A percentile compares a stretch with the other conserved stretches of the same genome.
These are phyloP conservation scores for Phytophthora macrochlamydospora DNA, from an alignment of 352 stramenopile species.

Conservation along the genomic window DNA sequence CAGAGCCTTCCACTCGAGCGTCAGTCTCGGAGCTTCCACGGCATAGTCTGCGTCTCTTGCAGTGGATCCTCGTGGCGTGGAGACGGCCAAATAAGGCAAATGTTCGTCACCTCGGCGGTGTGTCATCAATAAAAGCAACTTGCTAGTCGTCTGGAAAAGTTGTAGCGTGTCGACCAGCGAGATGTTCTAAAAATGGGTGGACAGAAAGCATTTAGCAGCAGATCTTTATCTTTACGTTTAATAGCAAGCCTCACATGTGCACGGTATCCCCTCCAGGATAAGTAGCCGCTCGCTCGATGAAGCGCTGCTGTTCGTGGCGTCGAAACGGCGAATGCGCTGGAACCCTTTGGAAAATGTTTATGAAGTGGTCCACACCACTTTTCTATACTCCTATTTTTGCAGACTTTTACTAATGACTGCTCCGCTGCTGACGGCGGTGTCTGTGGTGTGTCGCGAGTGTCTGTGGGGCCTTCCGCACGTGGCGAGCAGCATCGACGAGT, in stretches of 20 bases:
- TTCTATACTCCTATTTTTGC: not conserved
- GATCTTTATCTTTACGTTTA: not conserved
- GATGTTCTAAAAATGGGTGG: not conserved
- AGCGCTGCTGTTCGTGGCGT: not conserved
- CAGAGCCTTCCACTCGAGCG: constrained; percentile 47
- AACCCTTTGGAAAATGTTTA: not conserved
- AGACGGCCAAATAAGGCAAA: not conserved
- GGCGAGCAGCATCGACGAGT: too few species aligned
- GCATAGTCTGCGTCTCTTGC: not conserved
- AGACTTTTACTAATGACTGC: not conserved
- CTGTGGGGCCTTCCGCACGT: too few species aligned
- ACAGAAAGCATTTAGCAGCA: not conserved
- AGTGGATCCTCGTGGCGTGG: not conserved
- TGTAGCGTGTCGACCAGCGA: not conserved
- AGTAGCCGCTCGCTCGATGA: too few species aligned
- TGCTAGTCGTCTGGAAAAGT: not conserved
- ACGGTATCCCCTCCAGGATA: too few species aligned
- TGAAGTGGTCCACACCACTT: not conserved
- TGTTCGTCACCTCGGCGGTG: not conserved
- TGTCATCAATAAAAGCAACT: not conserved
- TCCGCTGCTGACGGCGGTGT: too few species aligned
- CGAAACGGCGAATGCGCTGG: not conserved
- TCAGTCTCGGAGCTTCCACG: constrained; percentile 21
- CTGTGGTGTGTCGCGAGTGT: too few species aligned
- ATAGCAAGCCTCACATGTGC: too few species aligned